Conservation (phyloP, 78 protist species). For the Dictyostelium brefeldianum region DNA sequence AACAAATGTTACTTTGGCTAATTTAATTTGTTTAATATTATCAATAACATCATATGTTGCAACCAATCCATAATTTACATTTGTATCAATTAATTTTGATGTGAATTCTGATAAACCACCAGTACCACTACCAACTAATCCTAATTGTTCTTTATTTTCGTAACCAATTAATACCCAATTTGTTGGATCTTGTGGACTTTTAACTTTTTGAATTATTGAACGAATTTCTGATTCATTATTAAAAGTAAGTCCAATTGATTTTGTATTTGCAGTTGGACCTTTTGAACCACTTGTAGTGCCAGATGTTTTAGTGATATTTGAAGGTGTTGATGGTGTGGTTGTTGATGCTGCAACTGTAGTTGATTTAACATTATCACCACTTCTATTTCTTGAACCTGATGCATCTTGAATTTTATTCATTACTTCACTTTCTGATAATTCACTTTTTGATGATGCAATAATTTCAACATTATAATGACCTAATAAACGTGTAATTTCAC, state of each 20-base stretch:
- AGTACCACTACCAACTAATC: constrained; percentile 24
- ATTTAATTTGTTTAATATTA: neutral
- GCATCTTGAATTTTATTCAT: constrained; percentile 63
- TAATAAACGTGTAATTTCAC: constrained; percentile 32
- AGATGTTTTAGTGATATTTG: neutral
- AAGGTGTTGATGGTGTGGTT: neutral
- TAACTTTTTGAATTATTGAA: constrained; percentile 6
- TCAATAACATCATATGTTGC: constrained; percentile 45
- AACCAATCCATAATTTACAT: constrained; percentile 65
- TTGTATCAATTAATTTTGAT: neutral
- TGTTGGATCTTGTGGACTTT: neutral
- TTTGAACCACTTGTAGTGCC: neutral
- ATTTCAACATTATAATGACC: constrained; percentile 82
- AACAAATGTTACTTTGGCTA: constrained; percentile 57
- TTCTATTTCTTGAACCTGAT: constrained; percentile 72
- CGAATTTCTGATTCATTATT: neutral
- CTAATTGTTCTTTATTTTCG: constrained; percentile 1
- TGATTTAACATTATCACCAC: constrained; percentile 6
- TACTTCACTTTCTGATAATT: constrained; percentile 25
- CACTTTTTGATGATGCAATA: constrained; percentile 35
- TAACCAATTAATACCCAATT: constrained; percentile 77
- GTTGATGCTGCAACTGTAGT: neutral
- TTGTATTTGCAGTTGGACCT: constrained; percentile 51
- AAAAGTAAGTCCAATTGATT: constrained; percentile 21
- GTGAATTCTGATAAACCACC: constrained; percentile 63